phyloP scores from a whole-genome alignment of 305 asterid genomes.

The Fraxinus dipetala region DNA sequence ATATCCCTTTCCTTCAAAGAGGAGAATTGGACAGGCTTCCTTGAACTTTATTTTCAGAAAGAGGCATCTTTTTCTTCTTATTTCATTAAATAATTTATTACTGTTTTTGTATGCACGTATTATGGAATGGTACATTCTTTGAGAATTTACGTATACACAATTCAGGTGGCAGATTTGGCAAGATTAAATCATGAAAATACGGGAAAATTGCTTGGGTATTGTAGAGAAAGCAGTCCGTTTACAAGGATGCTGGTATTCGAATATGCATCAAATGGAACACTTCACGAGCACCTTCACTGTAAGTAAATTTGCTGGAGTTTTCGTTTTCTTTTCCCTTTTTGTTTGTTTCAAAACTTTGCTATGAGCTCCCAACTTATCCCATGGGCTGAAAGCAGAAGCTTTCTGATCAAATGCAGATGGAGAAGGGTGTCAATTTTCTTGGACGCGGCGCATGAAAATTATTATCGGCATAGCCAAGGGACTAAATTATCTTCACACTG shows the following conservation, averaged over 20 bases:
- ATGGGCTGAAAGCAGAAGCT: constrained; percentile 15
- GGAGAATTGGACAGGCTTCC: constrained; percentile 86
- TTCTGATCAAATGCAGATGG: constrained; percentile 51
- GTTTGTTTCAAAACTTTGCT: background rate
- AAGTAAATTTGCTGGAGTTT: constrained; percentile 22
- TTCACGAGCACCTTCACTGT: constrained; percentile 93
- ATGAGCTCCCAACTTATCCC: constrained; percentile 4
- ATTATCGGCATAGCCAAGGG: constrained; percentile 85
- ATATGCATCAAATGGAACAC: constrained; percentile 92
- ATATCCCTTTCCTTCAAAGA: constrained; percentile 79
- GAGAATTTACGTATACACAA: background rate
- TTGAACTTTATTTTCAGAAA: constrained; percentile 86
- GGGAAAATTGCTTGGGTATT: constrained; percentile 81
- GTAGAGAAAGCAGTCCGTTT: constrained; percentile 79
- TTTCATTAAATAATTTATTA: background rate
- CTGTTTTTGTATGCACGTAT: background rate
- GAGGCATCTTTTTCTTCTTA: constrained; percentile 45
- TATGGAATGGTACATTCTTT: constrained; percentile 14
- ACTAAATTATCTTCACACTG: constrained; percentile 76
- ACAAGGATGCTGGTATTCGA: constrained; percentile 93
- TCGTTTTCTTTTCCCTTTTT: background rate
- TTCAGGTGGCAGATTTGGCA: constrained; percentile 88
- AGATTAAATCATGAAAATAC: constrained; percentile 68
- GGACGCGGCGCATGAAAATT: constrained; percentile 93
- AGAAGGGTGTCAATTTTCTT: constrained; percentile 87